These are phyloP conservation scores for Lichtheimia ornata DNA, from an alignment of 371 early-diverging fungal species.

Conservation along the genomic window DNA sequence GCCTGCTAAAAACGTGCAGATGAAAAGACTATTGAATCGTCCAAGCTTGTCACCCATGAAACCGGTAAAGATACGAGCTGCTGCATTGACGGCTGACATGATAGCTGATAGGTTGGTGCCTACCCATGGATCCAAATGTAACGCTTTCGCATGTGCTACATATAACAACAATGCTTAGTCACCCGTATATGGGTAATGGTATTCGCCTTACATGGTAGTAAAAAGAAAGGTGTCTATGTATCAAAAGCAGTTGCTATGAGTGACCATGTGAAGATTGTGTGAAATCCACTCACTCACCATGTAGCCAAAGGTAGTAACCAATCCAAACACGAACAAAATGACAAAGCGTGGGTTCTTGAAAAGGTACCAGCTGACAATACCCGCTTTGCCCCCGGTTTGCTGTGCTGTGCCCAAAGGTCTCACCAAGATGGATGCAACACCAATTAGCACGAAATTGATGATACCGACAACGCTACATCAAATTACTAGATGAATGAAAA, in stretches of 20 bases:
- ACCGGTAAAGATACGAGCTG: constrained; percentile 52
- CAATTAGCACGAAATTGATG: constrained; percentile 34
- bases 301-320: constrained; percentile 32
- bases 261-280: not conserved
- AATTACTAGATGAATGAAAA: not conserved
- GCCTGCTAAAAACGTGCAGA: constrained; percentile 50
- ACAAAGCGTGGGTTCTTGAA: constrained; percentile 29
- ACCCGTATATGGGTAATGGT: not conserved
- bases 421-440: constrained; percentile 13
- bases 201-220: constrained; percentile 22
- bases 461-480: constrained; percentile 34
- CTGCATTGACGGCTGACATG: constrained; percentile 50
- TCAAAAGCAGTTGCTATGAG: not conserved
- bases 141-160: constrained; percentile 30
- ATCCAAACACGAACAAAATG: constrained; percentile 26
- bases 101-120: constrained; percentile 48
- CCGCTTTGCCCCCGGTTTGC: constrained; percentile 41
- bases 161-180: not conserved
- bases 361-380: constrained; percentile 39
- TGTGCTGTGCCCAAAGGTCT: constrained; percentile 25
- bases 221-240: constrained; percentile 29
- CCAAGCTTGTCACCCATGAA: constrained; percentile 58
- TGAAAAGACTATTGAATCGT: constrained; percentile 56
- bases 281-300: constrained; percentile 18
- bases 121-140: constrained; percentile 34